Conservation (phyloP, 805 yeast genomes). For the Zygotorulaspora sp. region DNA sequence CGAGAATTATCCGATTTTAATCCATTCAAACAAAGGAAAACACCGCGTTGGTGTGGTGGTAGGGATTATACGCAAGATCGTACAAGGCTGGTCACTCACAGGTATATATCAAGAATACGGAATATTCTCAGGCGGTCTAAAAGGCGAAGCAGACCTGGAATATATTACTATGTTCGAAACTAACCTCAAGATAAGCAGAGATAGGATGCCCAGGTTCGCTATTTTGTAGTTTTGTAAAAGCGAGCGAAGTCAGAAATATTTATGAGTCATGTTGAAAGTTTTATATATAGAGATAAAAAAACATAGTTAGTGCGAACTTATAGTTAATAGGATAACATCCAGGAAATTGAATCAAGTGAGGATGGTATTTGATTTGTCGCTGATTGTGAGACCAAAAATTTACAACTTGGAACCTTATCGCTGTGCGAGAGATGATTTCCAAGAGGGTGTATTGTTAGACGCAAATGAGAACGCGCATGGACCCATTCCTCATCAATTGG, state of each 20-base stretch:
- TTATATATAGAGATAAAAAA: too few relatives aligned
- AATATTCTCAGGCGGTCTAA: slow-evolving; percentile 80
- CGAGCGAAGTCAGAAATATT: slow-evolving; percentile 1
- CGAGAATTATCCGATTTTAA: slow-evolving; percentile 77
- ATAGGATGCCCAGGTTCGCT: slow-evolving; percentile 58
- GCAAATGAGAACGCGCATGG: slow-evolving; percentile 97
- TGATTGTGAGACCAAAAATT: slow-evolving; percentile 79
- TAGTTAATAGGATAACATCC: too few relatives aligned
- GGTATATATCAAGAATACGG: slow-evolving; percentile 93
- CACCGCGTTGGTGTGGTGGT: slow-evolving; percentile 91
- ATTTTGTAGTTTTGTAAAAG: slow-evolving; percentile 5
- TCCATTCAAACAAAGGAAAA: slow-evolving; percentile 96
- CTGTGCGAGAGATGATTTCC: slow-evolving; percentile 95
- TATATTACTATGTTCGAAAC: slow-evolving; percentile 82
- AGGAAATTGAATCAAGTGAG: too few relatives aligned
- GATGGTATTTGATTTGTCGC: slow-evolving; percentile 30
- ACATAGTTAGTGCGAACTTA: too few relatives aligned
- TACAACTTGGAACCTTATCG: slow-evolving; percentile 80
- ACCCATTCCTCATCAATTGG: slow-evolving; percentile 54
- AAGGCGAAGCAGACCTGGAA: slow-evolving; percentile 87
- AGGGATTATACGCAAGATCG: slow-evolving; percentile 78
- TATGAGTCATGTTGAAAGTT: neutral
- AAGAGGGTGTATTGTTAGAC: slow-evolving; percentile 80
- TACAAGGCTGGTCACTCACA: slow-evolving; percentile 91
- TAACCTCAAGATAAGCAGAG: slow-evolving; percentile 44